phyloP scores from a whole-genome alignment of 1,284 basidiomycete genomes.

The Sphaerobolus stellatus region DNA sequence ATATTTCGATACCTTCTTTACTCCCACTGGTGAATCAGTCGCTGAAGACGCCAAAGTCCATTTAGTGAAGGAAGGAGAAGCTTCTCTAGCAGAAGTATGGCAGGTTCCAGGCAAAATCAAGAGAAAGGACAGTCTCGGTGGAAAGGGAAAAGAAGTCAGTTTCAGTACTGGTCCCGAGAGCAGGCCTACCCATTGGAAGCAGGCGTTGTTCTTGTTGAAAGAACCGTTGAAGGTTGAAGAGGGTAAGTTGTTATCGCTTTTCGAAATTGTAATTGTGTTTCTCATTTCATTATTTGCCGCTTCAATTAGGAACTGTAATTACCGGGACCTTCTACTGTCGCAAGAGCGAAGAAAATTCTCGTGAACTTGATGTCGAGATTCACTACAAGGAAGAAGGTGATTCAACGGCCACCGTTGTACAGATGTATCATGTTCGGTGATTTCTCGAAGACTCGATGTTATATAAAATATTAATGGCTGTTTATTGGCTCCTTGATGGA shows the following conservation, averaged over 20 bases:
- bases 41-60: constrained; percentile 51
- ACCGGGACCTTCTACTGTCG: constrained; percentile 79
- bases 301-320: constrained; percentile 67
- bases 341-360: constrained; percentile 79
- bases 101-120: constrained; percentile 25
- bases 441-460: no score
- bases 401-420: constrained; percentile 53
- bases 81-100: constrained; percentile 73
- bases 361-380: constrained; percentile 91
- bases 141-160: constrained; percentile 59
- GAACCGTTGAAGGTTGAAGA: constrained; percentile 74
- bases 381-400: constrained; percentile 56
- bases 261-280: constrained; percentile 4
- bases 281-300: background rate
- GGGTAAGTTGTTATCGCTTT: constrained; percentile 53
- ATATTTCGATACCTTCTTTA: constrained; percentile 96
- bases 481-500: no score
- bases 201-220: constrained; percentile 86
- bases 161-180: constrained; percentile 92
- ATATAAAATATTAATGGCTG: no score
- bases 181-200: constrained; percentile 97
- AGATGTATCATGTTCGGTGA: constrained; percentile 75
- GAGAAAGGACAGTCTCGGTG: constrained; percentile 7
- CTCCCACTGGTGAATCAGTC: constrained; percentile 55
- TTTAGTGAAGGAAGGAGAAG: constrained; percentile 55